These are phyloP conservation scores for Trichoderma virens DNA, from an alignment of 495 filamentous ascomycete genomes.

Conservation along the genomic window DNA sequence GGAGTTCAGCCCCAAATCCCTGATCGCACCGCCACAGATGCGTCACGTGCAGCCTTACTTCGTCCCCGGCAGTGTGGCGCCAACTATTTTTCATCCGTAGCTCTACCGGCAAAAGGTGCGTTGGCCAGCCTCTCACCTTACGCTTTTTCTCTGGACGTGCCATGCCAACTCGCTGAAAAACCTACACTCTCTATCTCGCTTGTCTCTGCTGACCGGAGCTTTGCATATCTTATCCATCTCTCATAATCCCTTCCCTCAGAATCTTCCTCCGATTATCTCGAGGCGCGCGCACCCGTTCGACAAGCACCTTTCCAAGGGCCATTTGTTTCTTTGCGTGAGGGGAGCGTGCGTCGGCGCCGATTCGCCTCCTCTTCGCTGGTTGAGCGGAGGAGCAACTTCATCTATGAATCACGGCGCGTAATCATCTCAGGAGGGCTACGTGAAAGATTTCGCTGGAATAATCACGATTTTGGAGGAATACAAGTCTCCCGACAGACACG, in stretches of 20 bases:
- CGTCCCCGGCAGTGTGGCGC: neutral
- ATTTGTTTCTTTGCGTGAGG: neutral
- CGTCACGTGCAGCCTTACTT: neutral
- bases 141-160: slow-evolving; percentile 1
- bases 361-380: neutral
- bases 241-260: neutral
- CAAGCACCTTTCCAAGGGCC: neutral
- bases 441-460: neutral
- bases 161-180: neutral
- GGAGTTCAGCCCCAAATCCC: neutral
- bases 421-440: neutral
- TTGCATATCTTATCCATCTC: neutral
- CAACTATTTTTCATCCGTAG: neutral
- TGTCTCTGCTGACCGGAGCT: neutral
- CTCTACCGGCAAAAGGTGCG: neutral
- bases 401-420: neutral
- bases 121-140: neutral
- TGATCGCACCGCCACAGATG: slow-evolving; percentile 8
- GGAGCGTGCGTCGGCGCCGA: slow-evolving; percentile 1
- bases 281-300: neutral
- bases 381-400: neutral
- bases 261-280: neutral
- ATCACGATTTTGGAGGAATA: neutral
- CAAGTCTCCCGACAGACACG: neutral
- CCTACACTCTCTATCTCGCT: neutral